Evolutionary conservation across 352 stramenopile species (phyloP), one percentile per base, ranked within the genome.

Genomic region (Saprolegnia parasitica): DNA sequence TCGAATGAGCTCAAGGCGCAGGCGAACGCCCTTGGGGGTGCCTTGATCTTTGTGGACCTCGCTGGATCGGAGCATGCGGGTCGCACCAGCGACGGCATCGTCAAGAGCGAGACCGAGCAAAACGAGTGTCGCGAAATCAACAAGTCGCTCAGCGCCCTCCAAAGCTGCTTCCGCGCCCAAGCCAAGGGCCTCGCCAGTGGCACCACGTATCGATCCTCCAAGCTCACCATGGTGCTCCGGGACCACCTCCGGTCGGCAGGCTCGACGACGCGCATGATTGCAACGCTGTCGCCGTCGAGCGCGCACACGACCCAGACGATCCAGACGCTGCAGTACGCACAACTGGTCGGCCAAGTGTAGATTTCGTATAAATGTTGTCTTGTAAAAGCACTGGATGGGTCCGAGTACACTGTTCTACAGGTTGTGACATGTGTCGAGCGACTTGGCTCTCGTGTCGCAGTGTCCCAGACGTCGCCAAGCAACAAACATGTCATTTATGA

Each of bases 31-130:
- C 4, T 37, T 18, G 72, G 80, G n/a, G 80, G 80, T 0, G 68
- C 73, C 56, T 73, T 87, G 1, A 77, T 85, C 26, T 77, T 85
- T 35, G 77, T 84, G 46, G 80, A 85, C 55, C 71, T 87, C n/a
- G 78, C 78, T 24, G 77, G 80, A 9, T 78, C 78, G 18, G 80
- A 87, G 71, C 81, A 87, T 70, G 83, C 77, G 13, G 77, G 80
- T 49, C 20, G 24, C 20, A 23, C n/a, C 23, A 32, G 21, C n/a
- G 61, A 68, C 45, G 61, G 61, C n/a, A 68, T 68, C 32, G 26
- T 56, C 11, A 68, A 68, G 61, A 68, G 37, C 15, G 61, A 68
- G 18, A 46, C 47, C 10, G 61, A 68, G 29, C 61, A 68, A 29
- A 54, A 68, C 16, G 61, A 68, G 40, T 58, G 52, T 16, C 52